phyloP scores from a whole-genome alignment of 2,329 filamentous ascomycete species.

The Penicillium occitanis region DNA sequence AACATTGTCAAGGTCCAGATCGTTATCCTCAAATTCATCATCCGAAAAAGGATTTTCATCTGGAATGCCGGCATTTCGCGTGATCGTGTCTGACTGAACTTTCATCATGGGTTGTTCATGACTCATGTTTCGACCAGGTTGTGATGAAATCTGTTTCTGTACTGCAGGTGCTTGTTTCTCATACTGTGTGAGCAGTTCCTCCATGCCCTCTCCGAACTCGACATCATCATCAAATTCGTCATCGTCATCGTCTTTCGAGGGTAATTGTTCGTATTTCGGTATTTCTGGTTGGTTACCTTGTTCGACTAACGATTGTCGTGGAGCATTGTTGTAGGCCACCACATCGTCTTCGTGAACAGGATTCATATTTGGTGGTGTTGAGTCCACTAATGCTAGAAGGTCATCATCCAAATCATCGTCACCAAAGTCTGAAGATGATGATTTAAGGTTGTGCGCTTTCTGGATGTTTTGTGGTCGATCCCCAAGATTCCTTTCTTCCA shows the following conservation, averaged over 20 bases:
- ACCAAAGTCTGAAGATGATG: slow-evolving; percentile 47
- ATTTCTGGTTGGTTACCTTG: slow-evolving; percentile 1
- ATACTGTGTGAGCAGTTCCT: slow-evolving; percentile 58
- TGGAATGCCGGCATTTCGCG: neutral
- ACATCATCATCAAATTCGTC: slow-evolving; percentile 71
- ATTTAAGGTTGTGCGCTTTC: slow-evolving; percentile 24
- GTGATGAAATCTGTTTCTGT: neutral
- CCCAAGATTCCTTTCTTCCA: slow-evolving; percentile 15
- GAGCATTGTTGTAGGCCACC: neutral
- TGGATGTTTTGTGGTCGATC: slow-evolving; percentile 18
- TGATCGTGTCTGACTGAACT: neutral
- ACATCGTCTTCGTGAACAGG: neutral
- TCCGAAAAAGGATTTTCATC: slow-evolving; percentile 8
- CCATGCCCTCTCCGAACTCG: slow-evolving; percentile 54
- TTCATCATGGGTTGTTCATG: neutral
- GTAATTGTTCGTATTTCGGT: slow-evolving; percentile 16
- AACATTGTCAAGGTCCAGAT: slow-evolving; percentile 61
- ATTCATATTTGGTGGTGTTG: slow-evolving; percentile 32
- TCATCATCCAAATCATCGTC: slow-evolving; percentile 50
- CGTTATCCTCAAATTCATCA: slow-evolving; percentile 71
- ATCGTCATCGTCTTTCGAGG: slow-evolving; percentile 30
- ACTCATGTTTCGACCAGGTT: neutral
- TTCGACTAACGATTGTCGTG: slow-evolving; percentile 7
- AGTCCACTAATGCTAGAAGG: slow-evolving; percentile 43
- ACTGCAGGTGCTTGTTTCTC: slow-evolving; percentile 40